Conservation (phyloP, 148 eudicot species). For the Oxyria digyna region DNA sequence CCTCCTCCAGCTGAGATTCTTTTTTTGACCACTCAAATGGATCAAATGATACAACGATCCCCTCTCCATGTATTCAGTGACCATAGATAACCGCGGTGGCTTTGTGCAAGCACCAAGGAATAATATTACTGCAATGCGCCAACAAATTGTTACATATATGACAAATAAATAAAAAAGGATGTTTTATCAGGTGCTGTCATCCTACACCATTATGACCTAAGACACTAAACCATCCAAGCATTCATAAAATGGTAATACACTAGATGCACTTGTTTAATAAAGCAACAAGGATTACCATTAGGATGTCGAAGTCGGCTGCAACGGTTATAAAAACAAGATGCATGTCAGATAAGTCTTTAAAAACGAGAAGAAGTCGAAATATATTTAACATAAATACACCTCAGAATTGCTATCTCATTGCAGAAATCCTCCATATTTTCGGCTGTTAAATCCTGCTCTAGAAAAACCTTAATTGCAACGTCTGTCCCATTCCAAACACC, state of each 20-base stretch:
- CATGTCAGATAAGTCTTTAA: neutral
- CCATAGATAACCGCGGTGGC: slow-evolving; percentile 90
- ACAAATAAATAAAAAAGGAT: neutral
- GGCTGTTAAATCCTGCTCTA: slow-evolving; percentile 93
- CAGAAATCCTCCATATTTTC: slow-evolving; percentile 99
- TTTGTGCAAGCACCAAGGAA: slow-evolving; percentile 97
- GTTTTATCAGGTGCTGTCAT: neutral
- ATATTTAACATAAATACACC: neutral
- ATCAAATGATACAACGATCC: slow-evolving; percentile 91
- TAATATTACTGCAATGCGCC: slow-evolving; percentile 62
- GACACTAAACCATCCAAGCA: too few species aligned
- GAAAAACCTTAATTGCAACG: slow-evolving; percentile 90
- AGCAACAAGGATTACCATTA: slow-evolving; percentile 43
- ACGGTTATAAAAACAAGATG: neutral
- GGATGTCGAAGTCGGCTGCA: slow-evolving; percentile 99
- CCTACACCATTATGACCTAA: slow-evolving; percentile 1
- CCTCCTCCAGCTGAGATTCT: slow-evolving; percentile 90
- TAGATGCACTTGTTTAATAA: neutral
- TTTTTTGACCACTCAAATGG: slow-evolving; percentile 92
- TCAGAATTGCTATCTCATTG: slow-evolving; percentile 75
- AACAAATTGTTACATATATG: neutral
- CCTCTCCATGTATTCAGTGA: slow-evolving; percentile 99
- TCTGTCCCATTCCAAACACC: slow-evolving; percentile 97
- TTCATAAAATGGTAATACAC: neutral
- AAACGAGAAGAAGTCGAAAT: too few species aligned